Base-by-base conservation (phyloP, 164 flowering plant species). In the Vitis labrusca region DNA sequence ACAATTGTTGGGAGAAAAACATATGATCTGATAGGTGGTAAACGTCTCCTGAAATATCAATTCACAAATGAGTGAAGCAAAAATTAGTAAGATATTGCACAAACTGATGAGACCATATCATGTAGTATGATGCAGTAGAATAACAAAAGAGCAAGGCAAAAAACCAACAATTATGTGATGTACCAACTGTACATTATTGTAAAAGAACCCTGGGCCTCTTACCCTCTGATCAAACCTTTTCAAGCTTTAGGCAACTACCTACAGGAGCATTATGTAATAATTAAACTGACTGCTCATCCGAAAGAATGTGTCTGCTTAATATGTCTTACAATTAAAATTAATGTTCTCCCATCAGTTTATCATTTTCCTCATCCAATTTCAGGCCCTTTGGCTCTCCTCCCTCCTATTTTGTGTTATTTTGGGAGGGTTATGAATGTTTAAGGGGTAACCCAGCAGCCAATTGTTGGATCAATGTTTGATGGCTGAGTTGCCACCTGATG, bases 21-120 rank as follows among this genome's bases (percentile, higher is more conserved):
- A 72, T 69, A 79, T 61, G 96, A 80, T 75, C 85, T 87, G 68
- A 92, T 78, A 12, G 91, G 88, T 77, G 94, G 91, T 78, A 92
- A 73, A 68, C 85, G 88, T 80, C 88, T 84, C 93, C 98, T 92
- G 88, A 53, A 73, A 67, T 9, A 67, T 60, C 59, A 32, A 59
- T 15, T 37, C 37, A 19, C 69, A 70, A 55, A 60, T 61, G 32
- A 75, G 29, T 27, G 10, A 23, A 66, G 32, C 14, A 32, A 9
- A 23, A 12, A 66, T 49, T 15, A 37, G 37, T 27, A 57, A 11
- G 19, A 53, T 37, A 37, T 2, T 27, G 9, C 8, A 37, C 44
- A 37, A 37, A 37, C 44, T 6, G 7, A 7, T 37, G 7, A 37
- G 44, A 37, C 44, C 7, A 37, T 37, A 37, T 37, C 44, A 37